These are phyloP conservation scores for Fraxinus cuspidata DNA, from an alignment of 257 asterid species.

Conservation along the genomic window DNA sequence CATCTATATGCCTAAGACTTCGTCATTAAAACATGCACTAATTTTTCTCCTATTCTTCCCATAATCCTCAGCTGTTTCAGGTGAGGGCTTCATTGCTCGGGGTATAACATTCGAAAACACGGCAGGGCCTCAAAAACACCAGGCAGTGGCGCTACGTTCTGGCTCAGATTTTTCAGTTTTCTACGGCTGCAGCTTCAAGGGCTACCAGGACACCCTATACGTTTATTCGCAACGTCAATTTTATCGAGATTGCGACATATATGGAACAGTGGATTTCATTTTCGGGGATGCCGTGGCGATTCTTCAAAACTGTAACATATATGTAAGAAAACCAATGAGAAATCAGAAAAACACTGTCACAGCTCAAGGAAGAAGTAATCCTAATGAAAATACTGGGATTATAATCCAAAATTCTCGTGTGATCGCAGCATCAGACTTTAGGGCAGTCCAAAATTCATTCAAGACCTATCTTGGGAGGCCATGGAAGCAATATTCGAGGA, in stretches of 20 bases:
- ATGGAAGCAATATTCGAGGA: constrained; percentile 54
- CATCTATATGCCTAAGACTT: background rate
- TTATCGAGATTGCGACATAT: constrained; percentile 51
- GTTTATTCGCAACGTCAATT: constrained; percentile 56
- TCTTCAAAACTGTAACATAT: constrained; percentile 52
- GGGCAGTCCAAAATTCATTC: background rate
- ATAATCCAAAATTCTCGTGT: constrained; percentile 45
- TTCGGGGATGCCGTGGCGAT: constrained; percentile 60
- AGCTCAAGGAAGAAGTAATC: constrained; percentile 53
- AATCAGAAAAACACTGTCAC: constrained; percentile 51
- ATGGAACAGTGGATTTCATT: constrained; percentile 65
- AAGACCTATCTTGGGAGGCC: constrained; percentile 59
- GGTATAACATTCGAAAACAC: constrained; percentile 69
- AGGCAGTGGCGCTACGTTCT: constrained; percentile 68
- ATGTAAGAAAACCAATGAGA: constrained; percentile 38
- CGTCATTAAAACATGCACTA: background rate
- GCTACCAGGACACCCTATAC: constrained; percentile 68
- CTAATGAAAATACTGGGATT: constrained; percentile 58
- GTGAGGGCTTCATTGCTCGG: constrained; percentile 56
- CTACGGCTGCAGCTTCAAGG: constrained; percentile 61
- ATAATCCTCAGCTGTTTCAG: constrained; percentile 41
- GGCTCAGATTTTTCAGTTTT: constrained; percentile 56
- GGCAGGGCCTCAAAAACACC: constrained; percentile 63
- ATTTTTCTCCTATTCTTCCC: background rate
- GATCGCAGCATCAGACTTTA: constrained; percentile 33